Evolutionary conservation across 805 yeast species (phyloP).

Genomic region (Yarrowia bubula): DNA sequence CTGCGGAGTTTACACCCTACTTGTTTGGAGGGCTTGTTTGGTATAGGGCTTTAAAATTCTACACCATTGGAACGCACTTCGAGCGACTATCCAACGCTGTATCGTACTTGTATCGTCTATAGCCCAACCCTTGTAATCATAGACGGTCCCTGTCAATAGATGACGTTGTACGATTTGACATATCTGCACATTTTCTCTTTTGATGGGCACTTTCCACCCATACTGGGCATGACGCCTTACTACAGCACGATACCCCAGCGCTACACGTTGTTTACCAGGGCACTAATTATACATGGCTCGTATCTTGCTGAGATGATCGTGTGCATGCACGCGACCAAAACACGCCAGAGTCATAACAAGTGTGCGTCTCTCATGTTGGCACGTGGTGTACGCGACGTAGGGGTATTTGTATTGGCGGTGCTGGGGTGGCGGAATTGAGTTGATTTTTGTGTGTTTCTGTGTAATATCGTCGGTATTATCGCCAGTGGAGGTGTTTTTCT

Average conservation of each 20-base stretch:
- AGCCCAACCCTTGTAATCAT: no score
- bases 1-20: neutral
- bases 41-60: no score
- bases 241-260: neutral
- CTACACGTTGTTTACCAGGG: neutral
- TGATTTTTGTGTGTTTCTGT: neutral
- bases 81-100: no score
- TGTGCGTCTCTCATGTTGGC: constrained; percentile 12
- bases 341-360: constrained; percentile 12
- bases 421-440: no score
- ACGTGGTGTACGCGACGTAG: neutral
- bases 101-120: no score
- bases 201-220: neutral
- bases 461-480: no score
- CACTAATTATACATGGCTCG: neutral
- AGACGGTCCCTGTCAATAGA: no score
- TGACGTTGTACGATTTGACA: no score
- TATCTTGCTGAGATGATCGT: neutral
- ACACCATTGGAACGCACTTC: no score
- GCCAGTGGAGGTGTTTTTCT: neutral
- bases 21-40: no score
- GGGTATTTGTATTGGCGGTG: neutral
- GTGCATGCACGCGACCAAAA: constrained; percentile 16
- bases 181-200: neutral
- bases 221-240: no score